phyloP scores from a whole-genome alignment of 2,329 filamentous ascomycete species.

The Neospermospora avenae region DNA sequence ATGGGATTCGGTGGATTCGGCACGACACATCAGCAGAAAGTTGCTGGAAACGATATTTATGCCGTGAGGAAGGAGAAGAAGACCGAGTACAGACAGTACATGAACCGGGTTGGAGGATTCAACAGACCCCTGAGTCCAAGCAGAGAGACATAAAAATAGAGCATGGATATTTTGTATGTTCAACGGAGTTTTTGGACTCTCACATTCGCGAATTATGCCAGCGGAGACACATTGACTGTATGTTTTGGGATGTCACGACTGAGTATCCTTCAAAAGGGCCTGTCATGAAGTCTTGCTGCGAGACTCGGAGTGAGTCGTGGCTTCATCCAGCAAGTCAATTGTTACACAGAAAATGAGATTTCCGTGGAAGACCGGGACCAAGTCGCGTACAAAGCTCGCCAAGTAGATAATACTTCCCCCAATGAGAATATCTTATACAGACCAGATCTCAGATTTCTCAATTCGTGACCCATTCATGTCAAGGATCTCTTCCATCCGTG shows the following conservation, averaged over 20 bases:
- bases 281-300: neutral
- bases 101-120: slow-evolving; percentile 81
- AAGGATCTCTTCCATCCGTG: neutral
- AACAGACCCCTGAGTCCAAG: slow-evolving; percentile 70
- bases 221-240: too few relatives aligned
- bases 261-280: neutral
- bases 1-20: slow-evolving; percentile 90
- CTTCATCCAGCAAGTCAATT: neutral
- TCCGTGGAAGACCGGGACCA: neutral
- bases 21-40: slow-evolving; percentile 83
- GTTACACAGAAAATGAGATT: neutral
- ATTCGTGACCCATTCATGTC: slow-evolving; percentile 2
- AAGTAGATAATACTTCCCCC: slow-evolving; percentile 5
- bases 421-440: neutral
- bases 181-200: neutral
- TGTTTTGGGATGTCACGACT: neutral
- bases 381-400: neutral
- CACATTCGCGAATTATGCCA: neutral
- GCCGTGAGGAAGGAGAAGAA: slow-evolving; percentile 89
- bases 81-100: slow-evolving; percentile 94
- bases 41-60: slow-evolving; percentile 81
- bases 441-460: slow-evolving; percentile 7
- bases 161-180: neutral
- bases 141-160: slow-evolving; percentile 21
- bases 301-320: neutral